Evolutionary conservation across 108 stramenopile species (phyloP).

Genomic region (Nannochloropsis oceanica): DNA sequence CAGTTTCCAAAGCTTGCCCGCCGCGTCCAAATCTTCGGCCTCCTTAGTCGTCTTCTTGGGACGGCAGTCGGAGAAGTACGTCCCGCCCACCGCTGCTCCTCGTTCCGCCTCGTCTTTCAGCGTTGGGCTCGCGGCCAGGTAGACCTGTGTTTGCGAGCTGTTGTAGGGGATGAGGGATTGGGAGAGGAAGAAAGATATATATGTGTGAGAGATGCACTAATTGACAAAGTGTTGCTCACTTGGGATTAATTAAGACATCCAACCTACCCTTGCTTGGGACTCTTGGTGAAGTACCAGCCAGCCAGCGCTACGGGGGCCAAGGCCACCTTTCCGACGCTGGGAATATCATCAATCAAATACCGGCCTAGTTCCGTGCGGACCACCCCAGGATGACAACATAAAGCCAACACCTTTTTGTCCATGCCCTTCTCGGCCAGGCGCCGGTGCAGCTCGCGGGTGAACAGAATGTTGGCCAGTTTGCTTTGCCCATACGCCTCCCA

Average conservation of each 20-base stretch:
- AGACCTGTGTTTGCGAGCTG: not conserved
- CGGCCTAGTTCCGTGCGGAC: slow-evolving; percentile 39
- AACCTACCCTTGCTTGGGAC: not conserved
- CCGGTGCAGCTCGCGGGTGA: not conserved
- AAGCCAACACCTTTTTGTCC: not conserved
- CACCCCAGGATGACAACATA: slow-evolving; percentile 28
- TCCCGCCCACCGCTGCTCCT: not conserved
- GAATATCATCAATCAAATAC: slow-evolving; percentile 17
- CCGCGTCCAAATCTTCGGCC: not conserved
- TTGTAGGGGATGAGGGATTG: not conserved
- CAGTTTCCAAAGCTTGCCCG: not conserved
- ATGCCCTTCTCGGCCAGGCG: not conserved
- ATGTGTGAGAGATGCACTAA: too few relatives aligned
- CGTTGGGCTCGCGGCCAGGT: not conserved
- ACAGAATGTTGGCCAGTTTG: slow-evolving; percentile 33
- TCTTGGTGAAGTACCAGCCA: not conserved
- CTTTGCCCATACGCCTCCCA: slow-evolving; percentile 26
- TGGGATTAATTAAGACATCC: too few relatives aligned
- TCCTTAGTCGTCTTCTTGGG: not conserved
- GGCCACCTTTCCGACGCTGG: not conserved
- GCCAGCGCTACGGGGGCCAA: not conserved
- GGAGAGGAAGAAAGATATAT: too few relatives aligned
- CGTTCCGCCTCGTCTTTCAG: not conserved
- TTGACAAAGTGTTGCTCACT: too few relatives aligned
- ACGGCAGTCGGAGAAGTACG: not conserved